phyloP scores from a whole-genome alignment of 148 eudicot species.

The Suaeda aralocaspica region DNA sequence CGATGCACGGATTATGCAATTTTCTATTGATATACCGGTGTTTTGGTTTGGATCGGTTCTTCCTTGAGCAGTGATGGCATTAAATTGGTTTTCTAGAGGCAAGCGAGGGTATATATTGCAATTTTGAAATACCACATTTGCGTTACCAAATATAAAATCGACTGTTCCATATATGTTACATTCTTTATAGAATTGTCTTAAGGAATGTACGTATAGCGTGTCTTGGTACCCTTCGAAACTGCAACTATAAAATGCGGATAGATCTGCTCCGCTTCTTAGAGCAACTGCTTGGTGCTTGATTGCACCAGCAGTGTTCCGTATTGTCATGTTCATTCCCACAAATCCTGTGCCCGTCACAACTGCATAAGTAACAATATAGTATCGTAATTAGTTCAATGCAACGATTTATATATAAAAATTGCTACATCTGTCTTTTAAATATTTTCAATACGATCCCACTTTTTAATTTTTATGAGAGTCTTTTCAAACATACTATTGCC shows the following conservation, averaged over 20 bases:
- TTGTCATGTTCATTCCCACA: conserved; percentile 54
- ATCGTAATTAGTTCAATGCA: no score
- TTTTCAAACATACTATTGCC: no score
- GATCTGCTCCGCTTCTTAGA: conserved; percentile 63
- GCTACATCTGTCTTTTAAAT: no score
- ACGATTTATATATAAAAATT: no score
- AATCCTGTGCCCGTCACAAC: conserved; percentile 60
- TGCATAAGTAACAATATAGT: no score
- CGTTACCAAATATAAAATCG: conserved; percentile 86
- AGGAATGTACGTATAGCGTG: conserved; percentile 68
- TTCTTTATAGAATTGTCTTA: conserved; percentile 67
- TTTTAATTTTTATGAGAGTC: no score
- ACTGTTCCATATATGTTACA: conserved; percentile 86
- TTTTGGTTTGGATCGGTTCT: conserved; percentile 70
- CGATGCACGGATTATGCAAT: conserved; percentile 53
- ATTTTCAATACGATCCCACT: no score
- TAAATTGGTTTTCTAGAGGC: conserved; percentile 55
- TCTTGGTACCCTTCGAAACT: conserved; percentile 90
- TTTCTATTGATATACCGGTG: conserved; percentile 65
- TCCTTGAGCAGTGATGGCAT: conserved; percentile 83
- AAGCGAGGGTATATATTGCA: conserved; percentile 64
- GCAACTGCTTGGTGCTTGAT: conserved; percentile 78
- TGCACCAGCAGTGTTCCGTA: conserved; percentile 79
- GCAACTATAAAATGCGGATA: conserved; percentile 66
- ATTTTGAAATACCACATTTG: conserved; percentile 58